Evolutionary conservation across 2,329 filamentous ascomycete species (phyloP).

Genomic region (Tolypocladium endophyticum): DNA sequence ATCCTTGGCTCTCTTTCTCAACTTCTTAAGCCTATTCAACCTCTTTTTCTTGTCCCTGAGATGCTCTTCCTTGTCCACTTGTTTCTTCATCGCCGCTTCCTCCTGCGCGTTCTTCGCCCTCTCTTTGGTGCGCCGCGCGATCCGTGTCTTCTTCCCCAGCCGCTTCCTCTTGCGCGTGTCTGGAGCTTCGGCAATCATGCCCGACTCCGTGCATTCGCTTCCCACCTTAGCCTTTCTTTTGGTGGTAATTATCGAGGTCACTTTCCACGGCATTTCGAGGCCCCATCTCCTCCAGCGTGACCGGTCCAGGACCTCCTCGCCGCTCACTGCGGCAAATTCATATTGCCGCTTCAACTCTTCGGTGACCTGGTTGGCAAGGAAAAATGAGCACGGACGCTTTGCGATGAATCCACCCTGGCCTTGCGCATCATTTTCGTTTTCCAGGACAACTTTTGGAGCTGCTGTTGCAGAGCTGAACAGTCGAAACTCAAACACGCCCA

Average conservation of each 20-base stretch:
- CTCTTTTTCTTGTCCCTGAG: conserved; percentile 52
- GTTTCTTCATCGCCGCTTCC: conserved; percentile 25
- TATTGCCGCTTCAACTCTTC: conserved; percentile 28
- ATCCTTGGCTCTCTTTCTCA: conserved; percentile 47
- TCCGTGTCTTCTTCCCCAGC: conserved; percentile 49
- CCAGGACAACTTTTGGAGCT: conserved; percentile 39
- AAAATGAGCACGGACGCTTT: conserved; percentile 35
- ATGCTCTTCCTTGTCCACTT: conserved; percentile 42
- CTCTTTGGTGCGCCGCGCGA: conserved; percentile 35
- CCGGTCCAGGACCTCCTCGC: conserved; percentile 36
- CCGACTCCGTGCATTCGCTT: conserved; percentile 1
- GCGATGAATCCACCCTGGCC: conserved; percentile 24
- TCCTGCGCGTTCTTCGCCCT: conserved; percentile 30
- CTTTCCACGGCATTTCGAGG: conserved; percentile 50
- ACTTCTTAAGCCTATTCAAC: conserved; percentile 48
- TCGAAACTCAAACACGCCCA: conserved; percentile 41
- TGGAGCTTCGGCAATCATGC: neutral
- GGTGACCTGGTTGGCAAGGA: conserved; percentile 31
- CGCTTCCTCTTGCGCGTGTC: conserved; percentile 25
- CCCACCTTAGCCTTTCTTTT: conserved; percentile 10
- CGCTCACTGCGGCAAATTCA: conserved; percentile 35
- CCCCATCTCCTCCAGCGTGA: conserved; percentile 42
- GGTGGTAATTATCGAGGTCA: conserved; percentile 28
- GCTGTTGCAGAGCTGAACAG: conserved; percentile 40
- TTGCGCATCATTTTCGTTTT: conserved; percentile 25